A percentile compares a stretch with the other conserved stretches of the same genome.
These are phyloP conservation scores for Picea sitchensis DNA, from an alignment of 75 land plant species.

Conservation along the genomic window DNA sequence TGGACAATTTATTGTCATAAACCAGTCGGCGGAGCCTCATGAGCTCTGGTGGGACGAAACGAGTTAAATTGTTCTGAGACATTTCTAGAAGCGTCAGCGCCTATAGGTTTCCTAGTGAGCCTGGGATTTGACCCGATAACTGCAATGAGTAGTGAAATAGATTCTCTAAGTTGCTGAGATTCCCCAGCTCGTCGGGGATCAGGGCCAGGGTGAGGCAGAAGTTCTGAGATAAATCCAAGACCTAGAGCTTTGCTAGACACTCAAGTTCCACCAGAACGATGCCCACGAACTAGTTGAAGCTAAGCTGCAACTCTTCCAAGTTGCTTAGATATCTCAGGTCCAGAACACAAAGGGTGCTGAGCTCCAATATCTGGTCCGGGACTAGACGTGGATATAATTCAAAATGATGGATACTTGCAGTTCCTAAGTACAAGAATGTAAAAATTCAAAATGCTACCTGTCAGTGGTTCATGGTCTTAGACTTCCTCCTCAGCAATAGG, in stretches of 20 bases:
- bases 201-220: conserved; percentile 31
- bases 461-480: too few species aligned
- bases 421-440: too few species aligned
- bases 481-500: too few species aligned
- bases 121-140: conserved; percentile 54
- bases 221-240: conserved; percentile 62
- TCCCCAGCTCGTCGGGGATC: conserved; percentile 52
- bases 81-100: conserved; percentile 50
- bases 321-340: conserved; percentile 26
- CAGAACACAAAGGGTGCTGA: conserved; percentile 32
- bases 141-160: conserved; percentile 34
- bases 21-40: conserved; percentile 14
- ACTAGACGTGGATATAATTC: conserved; percentile 56
- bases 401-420: too few species aligned
- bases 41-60: conserved; percentile 30
- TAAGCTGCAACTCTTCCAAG: conserved; percentile 36
- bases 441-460: too few species aligned
- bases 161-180: conserved; percentile 39
- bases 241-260: conserved; percentile 33
- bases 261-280: conserved; percentile 37
- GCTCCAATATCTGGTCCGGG: conserved; percentile 48
- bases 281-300: conserved; percentile 39
- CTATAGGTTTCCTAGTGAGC: conserved; percentile 31
- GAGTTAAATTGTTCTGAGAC: conserved; percentile 56
- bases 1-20: conserved; percentile 41